Percentiles rank a stretch among this genome's conserved stretches.
Evolutionary conservation across 2,329 filamentous ascomycete genomes (phyloP).

Genomic region (Hymenoscyphus occultus): DNA sequence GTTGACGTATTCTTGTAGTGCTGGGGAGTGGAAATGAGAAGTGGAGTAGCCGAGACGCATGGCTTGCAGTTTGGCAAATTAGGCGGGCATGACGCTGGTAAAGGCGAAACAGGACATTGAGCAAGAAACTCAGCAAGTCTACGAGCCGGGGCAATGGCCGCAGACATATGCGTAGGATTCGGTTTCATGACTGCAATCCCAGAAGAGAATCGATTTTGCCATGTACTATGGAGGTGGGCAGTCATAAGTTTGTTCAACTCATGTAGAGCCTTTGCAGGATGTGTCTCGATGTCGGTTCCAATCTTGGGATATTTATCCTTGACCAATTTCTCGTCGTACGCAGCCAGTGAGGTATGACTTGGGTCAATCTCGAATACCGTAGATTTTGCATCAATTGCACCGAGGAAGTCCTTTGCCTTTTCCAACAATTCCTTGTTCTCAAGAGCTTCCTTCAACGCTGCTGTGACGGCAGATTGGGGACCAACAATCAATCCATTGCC

Average conservation of each 20-base stretch:
- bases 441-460: conserved; percentile 60
- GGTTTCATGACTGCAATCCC: conserved; percentile 84
- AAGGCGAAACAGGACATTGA: conserved; percentile 69
- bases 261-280: conserved; percentile 58
- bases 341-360: conserved; percentile 66
- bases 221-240: conserved; percentile 78
- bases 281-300: conserved; percentile 56
- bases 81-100: conserved; percentile 78
- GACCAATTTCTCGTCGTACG: conserved; percentile 67
- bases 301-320: conserved; percentile 65
- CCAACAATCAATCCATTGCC: conserved; percentile 72
- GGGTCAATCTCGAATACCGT: conserved; percentile 62
- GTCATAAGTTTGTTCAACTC: conserved; percentile 75
- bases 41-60: conserved; percentile 63
- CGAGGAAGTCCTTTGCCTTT: conserved; percentile 59
- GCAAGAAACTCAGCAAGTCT: conserved; percentile 73
- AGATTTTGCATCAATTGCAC: conserved; percentile 44
- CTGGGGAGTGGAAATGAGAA: conserved; percentile 64
- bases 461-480: conserved; percentile 59
- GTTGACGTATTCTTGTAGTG: conserved; percentile 69
- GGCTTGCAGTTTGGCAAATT: conserved; percentile 72
- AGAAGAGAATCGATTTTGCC: conserved; percentile 73
- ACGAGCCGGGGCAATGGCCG: conserved; percentile 66
- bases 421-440: conserved; percentile 50
- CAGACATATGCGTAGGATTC: conserved; percentile 69